phyloP scores from a whole-genome alignment of 371 early-diverging fungal genomes.

The Actinomucor elegans region DNA sequence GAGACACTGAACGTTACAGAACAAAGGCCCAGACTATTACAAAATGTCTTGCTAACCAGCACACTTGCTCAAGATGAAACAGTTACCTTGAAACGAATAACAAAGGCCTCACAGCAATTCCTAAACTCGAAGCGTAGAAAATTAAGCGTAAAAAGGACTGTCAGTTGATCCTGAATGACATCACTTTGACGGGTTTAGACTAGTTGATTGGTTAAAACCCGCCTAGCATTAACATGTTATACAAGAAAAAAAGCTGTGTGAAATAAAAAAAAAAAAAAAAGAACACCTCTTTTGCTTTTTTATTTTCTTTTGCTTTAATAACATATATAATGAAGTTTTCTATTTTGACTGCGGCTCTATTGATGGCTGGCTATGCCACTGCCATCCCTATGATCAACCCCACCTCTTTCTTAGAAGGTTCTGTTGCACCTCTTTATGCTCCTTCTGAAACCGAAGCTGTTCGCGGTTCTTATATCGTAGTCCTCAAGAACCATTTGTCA shows the following conservation, averaged over 20 bases:
- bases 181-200: slow-evolving; percentile 1
- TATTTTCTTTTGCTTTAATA: slow-evolving; percentile 3
- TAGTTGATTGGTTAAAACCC: too few relatives aligned
- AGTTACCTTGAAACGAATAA: not conserved
- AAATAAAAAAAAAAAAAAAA: too few relatives aligned
- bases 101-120: not conserved
- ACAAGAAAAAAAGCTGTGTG: too few relatives aligned
- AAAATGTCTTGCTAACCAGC: slow-evolving; percentile 9
- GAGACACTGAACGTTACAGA: slow-evolving; percentile 15
- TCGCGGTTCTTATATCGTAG: slow-evolving; percentile 82
- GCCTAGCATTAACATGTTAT: too few relatives aligned
- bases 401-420: slow-evolving; percentile 28
- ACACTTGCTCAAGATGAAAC: slow-evolving; percentile 13
- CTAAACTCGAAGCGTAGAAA: slow-evolving; percentile 10
- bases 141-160: too few relatives aligned
- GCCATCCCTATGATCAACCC: slow-evolving; percentile 36
- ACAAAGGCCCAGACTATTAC: slow-evolving; percentile 4
- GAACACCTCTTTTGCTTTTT: slow-evolving; percentile 2
- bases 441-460: slow-evolving; percentile 66
- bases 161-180: not conserved
- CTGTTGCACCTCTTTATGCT: slow-evolving; percentile 66
- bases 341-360: slow-evolving; percentile 22
- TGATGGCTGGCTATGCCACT: slow-evolving; percentile 33
- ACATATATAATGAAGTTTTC: slow-evolving; percentile 21
- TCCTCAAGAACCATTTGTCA: slow-evolving; percentile 66